Evolutionary conservation across 768 basidiomycete genomes (phyloP).

Genomic region (Phylloporus rhodoxanthus): DNA sequence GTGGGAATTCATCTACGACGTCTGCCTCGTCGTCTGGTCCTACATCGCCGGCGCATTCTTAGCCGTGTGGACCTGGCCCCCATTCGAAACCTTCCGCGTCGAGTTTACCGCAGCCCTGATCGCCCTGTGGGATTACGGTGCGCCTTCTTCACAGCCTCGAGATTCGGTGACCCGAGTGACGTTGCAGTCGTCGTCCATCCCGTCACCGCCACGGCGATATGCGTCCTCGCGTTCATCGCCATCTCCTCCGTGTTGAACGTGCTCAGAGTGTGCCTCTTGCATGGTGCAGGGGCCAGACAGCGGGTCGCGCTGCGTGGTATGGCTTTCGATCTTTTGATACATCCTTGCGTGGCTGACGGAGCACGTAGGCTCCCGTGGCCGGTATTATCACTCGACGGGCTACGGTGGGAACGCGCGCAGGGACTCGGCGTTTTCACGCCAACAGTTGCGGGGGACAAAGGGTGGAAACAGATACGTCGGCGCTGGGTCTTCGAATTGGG

Average conservation of each 20-base stretch:
- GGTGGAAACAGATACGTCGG: background rate
- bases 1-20: no score
- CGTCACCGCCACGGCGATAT: constrained; percentile 2
- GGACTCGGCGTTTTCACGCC: background rate
- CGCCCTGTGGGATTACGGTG: constrained; percentile 10
- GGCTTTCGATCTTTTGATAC: background rate
- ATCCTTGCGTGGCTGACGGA: background rate
- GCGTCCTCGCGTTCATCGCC: constrained; percentile 10
- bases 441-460: constrained; percentile 9
- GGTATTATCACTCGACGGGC: constrained; percentile 19
- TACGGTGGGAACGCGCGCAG: constrained; percentile 15
- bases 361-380: constrained; percentile 9
- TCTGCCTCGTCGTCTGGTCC: constrained; percentile 8
- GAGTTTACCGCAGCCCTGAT: constrained; percentile 9
- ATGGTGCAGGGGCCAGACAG: constrained; percentile 1
- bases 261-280: background rate
- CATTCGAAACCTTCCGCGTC: constrained; percentile 19
- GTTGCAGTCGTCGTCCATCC: constrained; percentile 15
- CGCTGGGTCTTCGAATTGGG: constrained; percentile 2
- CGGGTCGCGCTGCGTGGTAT: constrained; percentile 9
- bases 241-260: constrained; percentile 1
- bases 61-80: constrained; percentile 18
- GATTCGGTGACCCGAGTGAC: no score
- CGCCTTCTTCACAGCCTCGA: no score
- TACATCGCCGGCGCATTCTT: constrained; percentile 3